Evolutionary conservation across 805 yeast genomes (phyloP), one percentile per base, ranked within the genome.

Genomic region (Candida cerambycidarum): DNA sequence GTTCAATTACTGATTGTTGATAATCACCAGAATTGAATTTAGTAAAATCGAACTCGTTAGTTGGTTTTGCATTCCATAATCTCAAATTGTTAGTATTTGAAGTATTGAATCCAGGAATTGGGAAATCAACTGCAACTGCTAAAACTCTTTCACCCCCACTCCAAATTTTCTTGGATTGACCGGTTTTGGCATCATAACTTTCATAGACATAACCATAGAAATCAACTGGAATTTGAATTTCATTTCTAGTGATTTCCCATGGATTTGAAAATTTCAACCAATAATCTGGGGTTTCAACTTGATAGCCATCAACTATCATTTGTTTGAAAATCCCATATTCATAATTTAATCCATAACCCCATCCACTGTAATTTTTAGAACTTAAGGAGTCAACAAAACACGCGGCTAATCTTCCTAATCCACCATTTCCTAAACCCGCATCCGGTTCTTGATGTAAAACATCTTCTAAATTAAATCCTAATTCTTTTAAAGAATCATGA

Each of bases 341-440:
- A 69, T 89, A 89, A 61, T 95, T 83, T 53, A 89, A 71, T 46
- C 97, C 97, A 62, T 89, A 89, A 50, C 97, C 97, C 97, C 97
- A 89, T 39, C 95, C 96, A 13, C 95, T 89, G 62, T 86, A 87
- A 63, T 86, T 82, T 51, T 86, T 84, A 4, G 95, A 82, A 27
- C 93, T 80, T 61, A 89, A 69, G 1, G 96, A 88, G 67, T 90
- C 97, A 37, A 89, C 79, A 60, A 89, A 89, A 66, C 97, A 90
- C 15, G 97, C 96, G 16, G 97, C 97, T 58, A 89, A 73, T 61
- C 97, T 80, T 49, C 97, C 97, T 43, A 89, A 71, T 50, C 97
- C 97, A 59, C 97, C 97, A 58, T 90, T 90, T 57, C 97, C 97
- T 42, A 89, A 75, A 18, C 89, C 97, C 9, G 97, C 96, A 64